Base-by-base conservation (phyloP, 1,284 basidiomycete genomes). In the Sporisorium exsertum region DNA sequence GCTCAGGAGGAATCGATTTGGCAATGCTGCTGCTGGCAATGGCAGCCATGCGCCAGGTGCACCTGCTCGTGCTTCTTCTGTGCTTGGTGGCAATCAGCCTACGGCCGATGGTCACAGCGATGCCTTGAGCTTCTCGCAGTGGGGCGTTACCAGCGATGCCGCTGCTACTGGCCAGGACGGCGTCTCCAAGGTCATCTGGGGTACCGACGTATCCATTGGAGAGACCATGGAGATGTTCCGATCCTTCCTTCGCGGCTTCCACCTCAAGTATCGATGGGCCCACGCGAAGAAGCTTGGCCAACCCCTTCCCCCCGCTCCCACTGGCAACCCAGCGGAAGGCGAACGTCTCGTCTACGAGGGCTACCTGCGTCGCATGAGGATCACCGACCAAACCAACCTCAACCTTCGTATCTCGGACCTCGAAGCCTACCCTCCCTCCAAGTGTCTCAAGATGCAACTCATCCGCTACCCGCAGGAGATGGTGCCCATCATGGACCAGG, bases 381-480 rank as follows among this genome's bases (percentile, higher is more conserved):
- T n/a, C n/a, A n/a, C n/a, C n/a, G n/a, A n/a, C n/a, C n/a, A n/a
- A n/a, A n/a, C n/a, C n/a, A n/a, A n/a, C n/a, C n/a, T n/a, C n/a
- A n/a, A n/a, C n/a, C n/a, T n/a, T n/a, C n/a, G n/a, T n/a, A n/a
- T n/a, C n/a, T n/a, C n/a, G n/a, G n/a, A n/a, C n/a, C n/a, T n/a
- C n/a, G n/a, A n/a, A n/a, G n/a, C n/a, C n/a, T n/a, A n/a, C n/a
- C n/a, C n/a, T n/a, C n/a, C n/a, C n/a, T n/a, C n/a, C n/a, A n/a
- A n/a, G n/a, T n/a, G n/a, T n/a, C n/a, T n/a, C n/a, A n/a, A n/a
- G n/a, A n/a, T n/a, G n/a, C n/a, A n/a, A n/a, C n/a, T n/a, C n/a
- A n/a, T n/a, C n/a, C n/a, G 94, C 84, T 99, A 96, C 85, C 97
- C 96, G 0, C 95, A 97, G 86, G 96, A 99, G 88, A 91, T 98